A percentile compares a stretch with the other conserved stretches of the same genome.
phyloP scores from a whole-genome alignment of 805 yeast genomes.

The Kregervanrija delftensis region DNA sequence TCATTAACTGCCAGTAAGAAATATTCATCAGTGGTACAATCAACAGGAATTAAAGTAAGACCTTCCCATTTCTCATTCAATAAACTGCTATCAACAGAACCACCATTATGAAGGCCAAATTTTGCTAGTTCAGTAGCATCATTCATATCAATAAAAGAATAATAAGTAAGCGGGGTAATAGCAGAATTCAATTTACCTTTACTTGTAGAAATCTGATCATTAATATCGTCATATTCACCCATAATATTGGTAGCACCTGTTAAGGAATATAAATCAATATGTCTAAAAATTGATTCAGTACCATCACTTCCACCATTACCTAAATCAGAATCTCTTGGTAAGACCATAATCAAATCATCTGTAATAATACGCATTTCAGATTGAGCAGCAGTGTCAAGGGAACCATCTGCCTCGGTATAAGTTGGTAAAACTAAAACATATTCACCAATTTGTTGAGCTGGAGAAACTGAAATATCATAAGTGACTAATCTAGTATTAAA shows the following conservation, averaged over 20 bases:
- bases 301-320: slow-evolving; percentile 19
- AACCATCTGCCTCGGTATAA: slow-evolving; percentile 17
- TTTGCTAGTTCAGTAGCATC: slow-evolving; percentile 21
- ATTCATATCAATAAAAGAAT: slow-evolving; percentile 22
- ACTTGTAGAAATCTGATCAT: slow-evolving; percentile 19
- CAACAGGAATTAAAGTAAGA: slow-evolving; percentile 24
- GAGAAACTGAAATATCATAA: slow-evolving; percentile 18
- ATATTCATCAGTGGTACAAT: slow-evolving; percentile 26
- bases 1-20: slow-evolving; percentile 22
- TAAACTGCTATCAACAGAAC: slow-evolving; percentile 17
- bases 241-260: slow-evolving; percentile 24
- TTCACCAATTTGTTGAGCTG: slow-evolving; percentile 20
- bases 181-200: slow-evolving; percentile 19
- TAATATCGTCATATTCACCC: slow-evolving; percentile 23
- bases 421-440: slow-evolving; percentile 25
- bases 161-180: slow-evolving; percentile 21
- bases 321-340: slow-evolving; percentile 24
- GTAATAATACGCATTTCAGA: slow-evolving; percentile 23
- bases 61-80: slow-evolving; percentile 31
- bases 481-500: slow-evolving; percentile 21
- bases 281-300: slow-evolving; percentile 22
- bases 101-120: slow-evolving; percentile 29
- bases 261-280: slow-evolving; percentile 23
- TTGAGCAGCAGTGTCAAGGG: slow-evolving; percentile 26
- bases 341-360: slow-evolving; percentile 23